A percentile compares a stretch with the other conserved stretches of the same genome.
phyloP scores from a whole-genome alignment of 129 eudicot genomes.

The Ambrosia artemisiifolia region DNA sequence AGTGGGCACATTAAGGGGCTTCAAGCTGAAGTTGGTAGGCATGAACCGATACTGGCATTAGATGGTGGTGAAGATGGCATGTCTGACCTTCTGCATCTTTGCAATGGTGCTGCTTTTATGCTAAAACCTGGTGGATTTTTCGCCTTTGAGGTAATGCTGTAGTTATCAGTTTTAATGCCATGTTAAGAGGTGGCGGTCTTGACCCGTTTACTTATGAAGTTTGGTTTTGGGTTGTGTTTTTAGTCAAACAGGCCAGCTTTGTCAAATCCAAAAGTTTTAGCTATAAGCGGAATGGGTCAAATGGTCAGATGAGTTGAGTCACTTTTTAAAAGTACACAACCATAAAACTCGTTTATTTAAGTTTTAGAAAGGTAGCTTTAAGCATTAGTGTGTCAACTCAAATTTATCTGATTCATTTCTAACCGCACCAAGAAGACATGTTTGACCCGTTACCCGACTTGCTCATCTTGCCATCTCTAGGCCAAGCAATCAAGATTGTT shows the following conservation, averaged over 20 bases:
- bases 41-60: conserved; percentile 80
- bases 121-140: not conserved
- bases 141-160: not conserved
- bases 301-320: not conserved
- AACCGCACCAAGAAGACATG: not conserved
- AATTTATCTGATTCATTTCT: not conserved
- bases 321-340: not conserved
- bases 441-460: not conserved
- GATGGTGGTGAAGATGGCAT: conserved; percentile 88
- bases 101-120: conserved; percentile 32
- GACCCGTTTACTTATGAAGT: not conserved
- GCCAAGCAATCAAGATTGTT: not conserved
- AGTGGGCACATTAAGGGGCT: conserved; percentile 59
- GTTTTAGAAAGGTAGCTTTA: not conserved
- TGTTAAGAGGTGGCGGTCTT: not conserved
- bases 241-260: not conserved
- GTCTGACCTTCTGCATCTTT: conserved; percentile 65
- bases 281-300: not conserved
- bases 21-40: conserved; percentile 81
- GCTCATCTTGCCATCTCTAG: not conserved
- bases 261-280: not conserved
- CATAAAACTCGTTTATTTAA: not conserved
- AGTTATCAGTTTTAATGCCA: too few relatives aligned
- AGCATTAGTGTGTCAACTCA: not conserved
- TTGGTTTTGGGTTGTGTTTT: not conserved